Conservation (phyloP, 2,329 filamentous ascomycete species). For the Helotiales sp. region DNA sequence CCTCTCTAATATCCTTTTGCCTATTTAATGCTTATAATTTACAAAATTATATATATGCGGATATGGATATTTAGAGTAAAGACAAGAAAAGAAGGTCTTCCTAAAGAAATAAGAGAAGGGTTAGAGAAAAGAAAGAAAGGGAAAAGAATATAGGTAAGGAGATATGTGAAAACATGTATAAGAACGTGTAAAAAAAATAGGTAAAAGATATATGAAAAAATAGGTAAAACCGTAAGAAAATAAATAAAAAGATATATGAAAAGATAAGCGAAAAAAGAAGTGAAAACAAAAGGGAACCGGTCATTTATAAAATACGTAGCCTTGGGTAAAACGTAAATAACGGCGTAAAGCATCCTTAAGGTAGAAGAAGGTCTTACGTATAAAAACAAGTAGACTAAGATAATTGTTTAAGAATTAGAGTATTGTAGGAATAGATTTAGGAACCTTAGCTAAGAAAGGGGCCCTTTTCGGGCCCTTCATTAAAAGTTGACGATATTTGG, state of each 20-base stretch:
- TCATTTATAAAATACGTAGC: background rate
- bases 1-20: background rate
- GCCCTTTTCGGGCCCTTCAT: background rate
- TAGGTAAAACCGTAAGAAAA: background rate
- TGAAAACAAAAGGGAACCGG: background rate
- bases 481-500: background rate
- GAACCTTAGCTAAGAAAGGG: background rate
- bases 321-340: background rate
- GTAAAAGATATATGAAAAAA: background rate
- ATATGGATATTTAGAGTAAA: background rate
- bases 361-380: background rate
- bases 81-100: background rate
- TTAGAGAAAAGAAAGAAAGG: background rate
- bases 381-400: background rate
- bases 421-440: background rate
- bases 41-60: too few relatives aligned
- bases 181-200: background rate
- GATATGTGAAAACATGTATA: background rate
- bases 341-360: background rate
- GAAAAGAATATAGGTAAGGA: background rate
- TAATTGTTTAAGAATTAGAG: background rate
- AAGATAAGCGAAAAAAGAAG: background rate
- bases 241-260: background rate
- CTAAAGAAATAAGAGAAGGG: background rate
- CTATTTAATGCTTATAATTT: background rate